A percentile compares a stretch with the other conserved stretches of the same genome.
These are phyloP conservation scores for Arachis stenosperma DNA, from an alignment of 306 rosid species.

Conservation along the genomic window DNA sequence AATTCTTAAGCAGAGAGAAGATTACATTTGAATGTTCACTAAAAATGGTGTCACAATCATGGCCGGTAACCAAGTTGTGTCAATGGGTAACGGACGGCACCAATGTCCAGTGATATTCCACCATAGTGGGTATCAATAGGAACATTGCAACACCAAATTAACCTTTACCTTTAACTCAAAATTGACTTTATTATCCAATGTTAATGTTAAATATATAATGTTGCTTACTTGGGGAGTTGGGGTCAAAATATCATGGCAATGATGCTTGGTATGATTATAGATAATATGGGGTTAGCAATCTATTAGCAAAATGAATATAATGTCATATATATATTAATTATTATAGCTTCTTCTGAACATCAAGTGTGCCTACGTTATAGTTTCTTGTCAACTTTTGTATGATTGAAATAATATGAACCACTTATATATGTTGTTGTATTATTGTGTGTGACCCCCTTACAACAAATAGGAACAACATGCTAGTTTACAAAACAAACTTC, in stretches of 20 bases:
- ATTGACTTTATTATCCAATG: conserved; percentile 31
- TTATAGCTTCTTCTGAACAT: conserved; percentile 17
- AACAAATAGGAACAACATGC: conserved; percentile 21
- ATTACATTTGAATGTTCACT: conserved; percentile 33
- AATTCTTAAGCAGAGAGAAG: conserved; percentile 9
- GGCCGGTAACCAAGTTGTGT: conserved; percentile 51
- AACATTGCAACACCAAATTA: conserved; percentile 43
- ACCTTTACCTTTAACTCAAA: conserved; percentile 35
- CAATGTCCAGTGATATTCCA: conserved; percentile 45
- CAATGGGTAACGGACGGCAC: conserved; percentile 49
- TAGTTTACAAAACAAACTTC: neutral
- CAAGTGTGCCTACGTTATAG: neutral
- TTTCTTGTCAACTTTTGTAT: conserved; percentile 26
- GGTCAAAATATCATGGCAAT: conserved; percentile 43
- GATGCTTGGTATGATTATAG: conserved; percentile 39
- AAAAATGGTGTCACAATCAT: conserved; percentile 47
- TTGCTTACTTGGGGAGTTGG: conserved; percentile 7
- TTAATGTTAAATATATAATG: neutral
- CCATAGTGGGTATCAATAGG: conserved; percentile 52
- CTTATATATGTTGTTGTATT: neutral
- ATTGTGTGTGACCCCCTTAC: neutral
- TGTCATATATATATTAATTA: neutral
- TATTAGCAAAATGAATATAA: no score
- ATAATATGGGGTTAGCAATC: conserved; percentile 29
- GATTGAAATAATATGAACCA: conserved; percentile 29